phyloP scores from a whole-genome alignment of 805 yeast species.

The Cyberlindnera suaveolens region DNA sequence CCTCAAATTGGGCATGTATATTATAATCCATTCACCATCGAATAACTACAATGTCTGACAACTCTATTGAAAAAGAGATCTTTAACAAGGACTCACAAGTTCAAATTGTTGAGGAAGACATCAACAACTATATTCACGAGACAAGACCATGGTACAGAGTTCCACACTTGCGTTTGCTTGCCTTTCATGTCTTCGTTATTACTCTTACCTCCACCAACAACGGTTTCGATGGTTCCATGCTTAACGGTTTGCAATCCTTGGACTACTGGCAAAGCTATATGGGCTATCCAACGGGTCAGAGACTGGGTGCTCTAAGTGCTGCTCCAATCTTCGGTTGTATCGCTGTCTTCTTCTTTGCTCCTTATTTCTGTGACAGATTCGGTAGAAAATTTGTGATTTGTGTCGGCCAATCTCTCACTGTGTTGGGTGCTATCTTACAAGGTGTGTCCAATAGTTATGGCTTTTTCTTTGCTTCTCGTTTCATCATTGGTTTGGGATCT shows the following conservation, averaged over 20 bases:
- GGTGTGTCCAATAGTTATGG: slow-evolving; percentile 25
- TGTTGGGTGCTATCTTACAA: slow-evolving; percentile 22
- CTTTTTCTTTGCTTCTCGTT: slow-evolving; percentile 25
- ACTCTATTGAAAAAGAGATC: neutral
- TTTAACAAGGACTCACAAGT: no score
- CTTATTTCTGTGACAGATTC: slow-evolving; percentile 28
- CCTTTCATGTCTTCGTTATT: slow-evolving; percentile 29
- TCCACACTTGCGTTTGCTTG: slow-evolving; percentile 31
- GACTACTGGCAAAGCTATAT: slow-evolving; percentile 32
- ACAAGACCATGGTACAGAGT: slow-evolving; percentile 28
- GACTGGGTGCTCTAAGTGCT: slow-evolving; percentile 34
- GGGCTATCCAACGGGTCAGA: slow-evolving; percentile 32
- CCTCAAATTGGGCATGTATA: no score
- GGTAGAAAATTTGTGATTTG: slow-evolving; percentile 31
- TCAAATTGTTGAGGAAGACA: neutral
- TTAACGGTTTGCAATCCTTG: slow-evolving; percentile 43
- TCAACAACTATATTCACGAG: slow-evolving; percentile 8
- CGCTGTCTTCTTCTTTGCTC: slow-evolving; percentile 26
- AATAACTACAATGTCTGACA: neutral
- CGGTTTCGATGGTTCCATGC: slow-evolving; percentile 40
- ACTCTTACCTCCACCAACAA: slow-evolving; percentile 40
- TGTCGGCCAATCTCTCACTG: slow-evolving; percentile 13
- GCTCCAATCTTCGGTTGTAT: slow-evolving; percentile 37
- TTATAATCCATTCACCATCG: no score
- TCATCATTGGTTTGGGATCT: slow-evolving; percentile 43